Percentiles rank a stretch among this genome's conserved stretches.
Evolutionary conservation across 805 yeast genomes (phyloP).

Genomic region (Spathaspora boniae): DNA sequence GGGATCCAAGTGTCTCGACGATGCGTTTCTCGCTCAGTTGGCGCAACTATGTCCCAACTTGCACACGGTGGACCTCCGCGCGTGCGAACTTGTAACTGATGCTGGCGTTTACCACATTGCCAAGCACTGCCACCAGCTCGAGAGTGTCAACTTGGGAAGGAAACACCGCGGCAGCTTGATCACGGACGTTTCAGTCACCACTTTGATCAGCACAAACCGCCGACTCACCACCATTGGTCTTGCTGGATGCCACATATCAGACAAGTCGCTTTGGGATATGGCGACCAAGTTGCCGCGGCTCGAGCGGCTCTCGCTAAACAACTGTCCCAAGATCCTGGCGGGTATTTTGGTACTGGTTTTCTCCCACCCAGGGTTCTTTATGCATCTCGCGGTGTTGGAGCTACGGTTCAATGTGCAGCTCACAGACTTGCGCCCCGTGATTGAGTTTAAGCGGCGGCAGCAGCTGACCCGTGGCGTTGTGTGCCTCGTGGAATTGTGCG

Average conservation of each 20-base stretch:
- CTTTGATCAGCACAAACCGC: constrained; percentile 52
- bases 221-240: constrained; percentile 69
- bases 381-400: constrained; percentile 69
- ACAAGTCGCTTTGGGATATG: constrained; percentile 76
- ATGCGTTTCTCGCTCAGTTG: constrained; percentile 51
- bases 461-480: constrained; percentile 38
- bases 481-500: constrained; percentile 77
- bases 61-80: constrained; percentile 70
- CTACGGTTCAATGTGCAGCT: constrained; percentile 59
- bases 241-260: constrained; percentile 84
- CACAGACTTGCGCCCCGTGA: constrained; percentile 58
- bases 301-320: constrained; percentile 70
- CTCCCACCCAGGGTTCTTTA: constrained; percentile 43
- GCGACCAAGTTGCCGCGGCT: constrained; percentile 52
- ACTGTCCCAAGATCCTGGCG: constrained; percentile 60
- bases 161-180: constrained; percentile 63
- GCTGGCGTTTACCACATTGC: constrained; percentile 70
- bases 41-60: constrained; percentile 56
- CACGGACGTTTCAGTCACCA: constrained; percentile 65
- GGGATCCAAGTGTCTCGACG: constrained; percentile 64
- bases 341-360: constrained; percentile 52
- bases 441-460: constrained; percentile 61
- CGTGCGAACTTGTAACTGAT: constrained; percentile 78
- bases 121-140: constrained; percentile 52
- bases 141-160: constrained; percentile 74